Conservation (phyloP, 108 stramenopile species). For the Chaetoceros tenuissimus region DNA sequence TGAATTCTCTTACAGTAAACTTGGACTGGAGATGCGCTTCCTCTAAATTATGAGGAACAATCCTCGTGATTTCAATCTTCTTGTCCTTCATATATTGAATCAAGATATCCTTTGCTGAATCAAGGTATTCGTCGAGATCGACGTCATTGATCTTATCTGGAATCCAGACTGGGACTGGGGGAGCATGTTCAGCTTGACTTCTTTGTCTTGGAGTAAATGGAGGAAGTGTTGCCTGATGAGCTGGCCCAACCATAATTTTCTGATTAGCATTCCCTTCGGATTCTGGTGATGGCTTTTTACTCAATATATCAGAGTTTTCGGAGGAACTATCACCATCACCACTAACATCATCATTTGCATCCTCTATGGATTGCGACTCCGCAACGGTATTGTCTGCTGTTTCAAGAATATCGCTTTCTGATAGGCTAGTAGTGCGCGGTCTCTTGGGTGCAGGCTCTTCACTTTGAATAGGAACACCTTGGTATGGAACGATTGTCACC, state of each 20-base stretch:
- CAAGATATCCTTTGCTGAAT: conserved; percentile 32
- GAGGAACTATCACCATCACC: conserved; percentile 7
- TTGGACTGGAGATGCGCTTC: background rate
- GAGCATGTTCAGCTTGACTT: conserved; percentile 11
- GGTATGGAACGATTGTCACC: background rate
- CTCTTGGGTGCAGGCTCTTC: conserved; percentile 1
- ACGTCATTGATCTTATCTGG: conserved; percentile 25
- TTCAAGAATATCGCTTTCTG: background rate
- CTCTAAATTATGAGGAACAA: conserved; percentile 21
- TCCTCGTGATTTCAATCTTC: conserved; percentile 17
- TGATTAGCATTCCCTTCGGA: conserved; percentile 39
- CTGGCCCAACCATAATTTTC: conserved; percentile 55
- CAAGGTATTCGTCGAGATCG: conserved; percentile 29
- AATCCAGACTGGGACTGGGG: conserved; percentile 57
- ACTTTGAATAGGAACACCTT: background rate
- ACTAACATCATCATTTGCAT: conserved; percentile 15
- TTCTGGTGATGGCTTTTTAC: conserved; percentile 20
- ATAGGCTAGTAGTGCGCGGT: background rate
- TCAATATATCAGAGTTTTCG: background rate
- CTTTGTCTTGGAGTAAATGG: conserved; percentile 6
- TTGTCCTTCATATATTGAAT: conserved; percentile 29
- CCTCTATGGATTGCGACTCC: background rate
- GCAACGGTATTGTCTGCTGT: background rate
- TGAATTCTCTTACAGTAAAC: conserved; percentile 24
- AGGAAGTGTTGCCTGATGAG: conserved; percentile 59